These are phyloP conservation scores for Alternaria sp. DNA, from an alignment of 2,329 filamentous ascomycete species.

Conservation along the genomic window DNA sequence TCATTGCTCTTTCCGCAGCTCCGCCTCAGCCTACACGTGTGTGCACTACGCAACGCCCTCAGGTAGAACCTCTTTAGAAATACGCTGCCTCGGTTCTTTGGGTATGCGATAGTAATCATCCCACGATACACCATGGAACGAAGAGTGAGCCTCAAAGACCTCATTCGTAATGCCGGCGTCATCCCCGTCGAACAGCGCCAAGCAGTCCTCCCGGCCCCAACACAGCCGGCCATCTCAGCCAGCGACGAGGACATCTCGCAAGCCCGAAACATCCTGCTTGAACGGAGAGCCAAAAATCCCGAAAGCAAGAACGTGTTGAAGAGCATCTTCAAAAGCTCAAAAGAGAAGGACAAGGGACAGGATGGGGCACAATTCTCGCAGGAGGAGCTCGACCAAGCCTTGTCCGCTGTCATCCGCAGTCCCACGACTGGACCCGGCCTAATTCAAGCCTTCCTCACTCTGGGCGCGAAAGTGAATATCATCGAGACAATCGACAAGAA, in stretches of 20 bases:
- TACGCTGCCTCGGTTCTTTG: neutral
- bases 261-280: constrained; percentile 39
- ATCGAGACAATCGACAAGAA: constrained; percentile 27
- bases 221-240: constrained; percentile 33
- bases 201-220: constrained; percentile 42
- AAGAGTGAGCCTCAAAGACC: constrained; percentile 36
- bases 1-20: constrained; percentile 10
- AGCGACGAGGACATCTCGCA: constrained; percentile 42
- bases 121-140: constrained; percentile 27
- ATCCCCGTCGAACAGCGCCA: constrained; percentile 28
- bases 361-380: constrained; percentile 40
- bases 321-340: constrained; percentile 44
- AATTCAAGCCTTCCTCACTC: constrained; percentile 41
- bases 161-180: constrained; percentile 39
- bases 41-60: constrained; percentile 12
- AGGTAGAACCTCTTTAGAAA: neutral
- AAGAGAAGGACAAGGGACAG: constrained; percentile 42
- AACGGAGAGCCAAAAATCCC: constrained; percentile 37
- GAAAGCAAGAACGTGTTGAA: constrained; percentile 42
- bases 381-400: constrained; percentile 44
- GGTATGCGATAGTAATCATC: constrained; percentile 7
- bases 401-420: constrained; percentile 41
- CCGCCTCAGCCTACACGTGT: constrained; percentile 25
- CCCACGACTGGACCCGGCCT: constrained; percentile 38
- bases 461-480: constrained; percentile 45